Evolutionary conservation across 768 basidiomycete genomes (phyloP).

Genomic region (Lentinula aciculospora): DNA sequence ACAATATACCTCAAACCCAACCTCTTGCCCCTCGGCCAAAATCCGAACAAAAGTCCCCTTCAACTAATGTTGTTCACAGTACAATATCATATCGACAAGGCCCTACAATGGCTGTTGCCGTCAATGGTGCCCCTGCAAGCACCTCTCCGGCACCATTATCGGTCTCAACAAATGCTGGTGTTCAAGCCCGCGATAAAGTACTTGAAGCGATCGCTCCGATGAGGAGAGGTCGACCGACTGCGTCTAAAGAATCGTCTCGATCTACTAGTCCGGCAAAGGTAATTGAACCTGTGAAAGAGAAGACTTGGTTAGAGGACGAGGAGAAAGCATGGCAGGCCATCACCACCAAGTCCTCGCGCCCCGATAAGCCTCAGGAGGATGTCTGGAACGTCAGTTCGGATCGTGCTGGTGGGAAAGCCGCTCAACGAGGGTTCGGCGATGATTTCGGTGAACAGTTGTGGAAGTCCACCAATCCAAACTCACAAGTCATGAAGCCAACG

Average conservation of each 20-base stretch:
- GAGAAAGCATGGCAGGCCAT: constrained; percentile 44
- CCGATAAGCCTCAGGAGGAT: constrained; percentile 12
- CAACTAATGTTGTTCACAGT: constrained; percentile 21
- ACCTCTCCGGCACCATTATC: constrained; percentile 14
- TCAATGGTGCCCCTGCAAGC: constrained; percentile 1
- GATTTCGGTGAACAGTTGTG: constrained; percentile 56
- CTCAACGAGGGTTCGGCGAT: constrained; percentile 55
- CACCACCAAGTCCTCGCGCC: constrained; percentile 19
- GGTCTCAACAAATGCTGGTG: constrained; percentile 38
- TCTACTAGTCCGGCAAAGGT: constrained; percentile 23
- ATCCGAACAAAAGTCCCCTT: constrained; percentile 21
- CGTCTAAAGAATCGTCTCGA: constrained; percentile 27
- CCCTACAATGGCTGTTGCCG: constrained; percentile 15
- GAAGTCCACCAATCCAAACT: constrained; percentile 39
- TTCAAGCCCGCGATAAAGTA: constrained; percentile 72
- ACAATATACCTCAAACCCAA: constrained; percentile 47
- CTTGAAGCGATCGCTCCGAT: constrained; percentile 77
- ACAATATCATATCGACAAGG: constrained; percentile 21
- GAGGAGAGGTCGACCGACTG: constrained; percentile 61
- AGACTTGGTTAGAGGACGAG: constrained; percentile 35
- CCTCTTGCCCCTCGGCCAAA: constrained; percentile 36
- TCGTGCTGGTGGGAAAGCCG: constrained; percentile 16
- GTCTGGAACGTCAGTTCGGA: constrained; percentile 33
- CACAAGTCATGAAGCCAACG: constrained; percentile 8
- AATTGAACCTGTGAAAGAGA: constrained; percentile 16